phyloP scores from a whole-genome alignment of 768 basidiomycete genomes.

The Boletus sensibilis region DNA sequence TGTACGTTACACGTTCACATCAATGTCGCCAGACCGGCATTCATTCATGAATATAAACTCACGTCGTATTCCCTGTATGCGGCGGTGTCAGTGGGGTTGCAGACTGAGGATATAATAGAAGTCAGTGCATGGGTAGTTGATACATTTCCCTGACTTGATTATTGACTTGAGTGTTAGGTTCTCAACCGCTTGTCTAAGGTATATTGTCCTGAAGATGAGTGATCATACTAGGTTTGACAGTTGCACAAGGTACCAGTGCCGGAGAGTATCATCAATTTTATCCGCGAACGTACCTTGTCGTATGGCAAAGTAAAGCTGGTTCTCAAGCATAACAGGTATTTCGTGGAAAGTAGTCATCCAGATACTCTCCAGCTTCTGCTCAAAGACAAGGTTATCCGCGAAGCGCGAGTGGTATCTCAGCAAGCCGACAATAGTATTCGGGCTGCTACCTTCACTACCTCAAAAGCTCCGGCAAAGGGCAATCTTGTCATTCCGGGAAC shows the following conservation, averaged over 20 bases:
- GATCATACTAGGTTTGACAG: constrained; percentile 4
- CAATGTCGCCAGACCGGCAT: constrained; percentile 68
- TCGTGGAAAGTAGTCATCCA: constrained; percentile 92
- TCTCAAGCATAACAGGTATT: constrained; percentile 96
- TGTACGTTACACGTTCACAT: constrained; percentile 31
- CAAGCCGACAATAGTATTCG: constrained; percentile 74
- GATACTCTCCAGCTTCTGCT: constrained; percentile 87
- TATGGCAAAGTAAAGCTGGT: constrained; percentile 99
- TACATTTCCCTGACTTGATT: constrained; percentile 29
- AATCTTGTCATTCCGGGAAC: constrained; percentile 87
- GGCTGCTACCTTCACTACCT: constrained; percentile 71
- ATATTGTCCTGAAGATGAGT: constrained; percentile 2
- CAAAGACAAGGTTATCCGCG: constrained; percentile 82
- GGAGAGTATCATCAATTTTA: constrained; percentile 78
- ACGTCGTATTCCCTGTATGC: constrained; percentile 98
- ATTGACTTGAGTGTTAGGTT: constrained; percentile 49
- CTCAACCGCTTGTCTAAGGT: constrained; percentile 79
- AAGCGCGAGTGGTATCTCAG: constrained; percentile 73
- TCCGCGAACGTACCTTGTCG: constrained; percentile 89
- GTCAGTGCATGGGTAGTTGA: constrained; percentile 46
- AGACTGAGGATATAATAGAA: constrained; percentile 98
- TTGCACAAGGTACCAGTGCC: constrained; percentile 81
- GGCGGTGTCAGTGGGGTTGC: constrained; percentile 95
- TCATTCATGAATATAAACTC: constrained; percentile 99
- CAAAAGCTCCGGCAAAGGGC: constrained; percentile 80